Evolutionary conservation across 495 filamentous ascomycete species (phyloP), one percentile per base, ranked within the genome.

Genomic region (Schizothecium vesticola): DNA sequence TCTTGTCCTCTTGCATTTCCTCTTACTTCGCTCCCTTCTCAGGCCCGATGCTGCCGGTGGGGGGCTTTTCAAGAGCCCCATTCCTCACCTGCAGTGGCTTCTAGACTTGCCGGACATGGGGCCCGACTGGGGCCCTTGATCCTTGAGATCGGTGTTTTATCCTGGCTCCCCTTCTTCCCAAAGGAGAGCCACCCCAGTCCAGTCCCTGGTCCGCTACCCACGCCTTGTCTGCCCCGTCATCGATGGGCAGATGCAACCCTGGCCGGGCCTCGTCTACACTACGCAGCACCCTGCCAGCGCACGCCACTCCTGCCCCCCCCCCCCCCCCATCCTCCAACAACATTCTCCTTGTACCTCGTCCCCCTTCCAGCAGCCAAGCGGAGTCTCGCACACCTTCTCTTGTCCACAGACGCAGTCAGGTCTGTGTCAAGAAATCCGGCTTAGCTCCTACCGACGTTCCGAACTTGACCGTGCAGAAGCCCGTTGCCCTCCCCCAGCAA

Each of bases 361-460:
- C 75, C 77, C 76, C 79, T 73, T 74, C 72, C 59, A 78, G 74
- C 76, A 74, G 78, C 81, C 80, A 78, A 78, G 79, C 71, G 77
- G 69, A 69, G 70, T 73, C 74, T 81, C 80, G 76, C 77, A 80
- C 81, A 80, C 80, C 79, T 76, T 75, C 43, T 51, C 69, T 74
- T 75, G 72, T 78, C 74, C 76, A 80, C 74, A 81, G 77, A 83
- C 75, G 76, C 77, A 73, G 78, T 76, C 78, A 79, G 75, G 80
- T 76, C 79, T 82, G 80, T 80, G 79, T 79, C 81, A 82, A 78
- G 78, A 74, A 79, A 79, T 76, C 80, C 81, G 81, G 81, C 80
- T 80, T 80, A 80, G 78, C 77, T 81, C 80, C 79, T 84, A 82
- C 82, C 79, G 80, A 78, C 74, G 81, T 80, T 79, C 82, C 80